A percentile compares a stretch with the other conserved stretches of the same genome.
These are phyloP conservation scores for Globisporangium cystogenes DNA, from an alignment of 352 stramenopile genomes.

Conservation along the genomic window DNA sequence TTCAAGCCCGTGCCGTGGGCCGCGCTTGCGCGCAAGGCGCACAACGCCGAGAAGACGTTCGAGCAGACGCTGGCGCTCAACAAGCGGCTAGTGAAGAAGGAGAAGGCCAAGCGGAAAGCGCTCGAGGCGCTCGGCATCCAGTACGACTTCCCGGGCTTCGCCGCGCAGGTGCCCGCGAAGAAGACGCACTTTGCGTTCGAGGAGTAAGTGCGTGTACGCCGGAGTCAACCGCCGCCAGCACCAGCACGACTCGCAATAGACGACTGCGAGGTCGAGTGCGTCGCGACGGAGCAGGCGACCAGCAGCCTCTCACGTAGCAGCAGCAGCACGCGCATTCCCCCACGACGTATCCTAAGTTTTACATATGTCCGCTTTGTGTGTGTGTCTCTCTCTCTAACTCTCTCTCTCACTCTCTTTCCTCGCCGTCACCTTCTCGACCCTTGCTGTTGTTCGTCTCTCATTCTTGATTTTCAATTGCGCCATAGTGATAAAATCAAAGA, in stretches of 20 bases:
- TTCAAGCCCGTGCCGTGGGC: slow-evolving; percentile 73
- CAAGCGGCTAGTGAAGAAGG: slow-evolving; percentile 70
- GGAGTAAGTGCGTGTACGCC: slow-evolving; percentile 17
- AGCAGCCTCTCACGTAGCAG: not conserved
- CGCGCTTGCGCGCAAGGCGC: slow-evolving; percentile 65
- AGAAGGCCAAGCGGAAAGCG: slow-evolving; percentile 72
- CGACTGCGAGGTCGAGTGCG: not conserved
- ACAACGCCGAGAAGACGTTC: slow-evolving; percentile 77
- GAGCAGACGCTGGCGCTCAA: slow-evolving; percentile 66
- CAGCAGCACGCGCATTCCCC: not conserved
- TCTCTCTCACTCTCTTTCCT: no score
- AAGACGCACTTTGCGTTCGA: slow-evolving; percentile 75
- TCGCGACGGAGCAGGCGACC: no score
- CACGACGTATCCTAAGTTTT: not conserved
- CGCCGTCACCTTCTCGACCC: no score
- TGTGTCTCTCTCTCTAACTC: no score
- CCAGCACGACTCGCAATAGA: not conserved
- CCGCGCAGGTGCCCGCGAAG: slow-evolving; percentile 58
- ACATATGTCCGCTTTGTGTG: not conserved
- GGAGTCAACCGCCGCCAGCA: no score
- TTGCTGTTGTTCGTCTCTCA: no score
- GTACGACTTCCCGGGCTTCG: slow-evolving; percentile 81
- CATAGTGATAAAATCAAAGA: not conserved
- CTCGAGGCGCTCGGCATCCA: slow-evolving; percentile 77
- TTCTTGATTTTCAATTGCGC: no score